Percentiles rank a stretch among this genome's conserved stretches.
Evolutionary conservation across 2,329 filamentous ascomycete species (phyloP).

Genomic region (Cytospora schulzeri): DNA sequence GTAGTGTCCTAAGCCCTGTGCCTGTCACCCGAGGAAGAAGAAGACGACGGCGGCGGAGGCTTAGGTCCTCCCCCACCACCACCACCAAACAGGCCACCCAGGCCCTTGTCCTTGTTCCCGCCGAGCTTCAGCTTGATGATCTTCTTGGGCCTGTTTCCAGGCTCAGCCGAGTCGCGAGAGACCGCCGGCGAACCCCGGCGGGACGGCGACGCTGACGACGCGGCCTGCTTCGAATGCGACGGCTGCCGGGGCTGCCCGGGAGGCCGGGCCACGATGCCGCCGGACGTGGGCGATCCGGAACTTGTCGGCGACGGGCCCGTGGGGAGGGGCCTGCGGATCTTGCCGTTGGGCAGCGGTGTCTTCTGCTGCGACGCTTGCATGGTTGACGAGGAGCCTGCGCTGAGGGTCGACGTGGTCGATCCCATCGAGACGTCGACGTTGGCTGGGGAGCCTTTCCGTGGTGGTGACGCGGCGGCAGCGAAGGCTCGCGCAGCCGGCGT

Average conservation of each 20-base stretch:
- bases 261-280: constrained; percentile 10
- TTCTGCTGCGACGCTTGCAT: constrained; percentile 14
- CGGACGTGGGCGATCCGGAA: constrained; percentile 15
- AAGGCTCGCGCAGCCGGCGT: constrained; percentile 23
- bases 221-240: neutral
- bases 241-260: constrained; percentile 10
- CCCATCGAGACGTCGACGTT: constrained; percentile 9
- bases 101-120: constrained; percentile 7
- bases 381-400: constrained; percentile 18
- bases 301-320: constrained; percentile 12
- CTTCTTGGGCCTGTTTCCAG: constrained; percentile 14
- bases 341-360: constrained; percentile 22
- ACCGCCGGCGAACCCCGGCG: constrained; percentile 8
- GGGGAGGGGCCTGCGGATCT: constrained; percentile 26
- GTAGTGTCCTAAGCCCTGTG: neutral
- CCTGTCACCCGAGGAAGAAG: neutral
- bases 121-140: constrained; percentile 27
- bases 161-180: constrained; percentile 11
- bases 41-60: constrained; percentile 6
- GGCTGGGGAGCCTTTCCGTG: constrained; percentile 16
- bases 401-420: constrained; percentile 22
- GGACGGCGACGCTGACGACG: constrained; percentile 16
- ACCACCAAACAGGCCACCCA: neutral
- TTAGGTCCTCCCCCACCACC: neutral
- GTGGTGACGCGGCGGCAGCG: constrained; percentile 18